phyloP scores from a whole-genome alignment of 2,329 filamentous ascomycete genomes.

The Penicillium hesseltinei region DNA sequence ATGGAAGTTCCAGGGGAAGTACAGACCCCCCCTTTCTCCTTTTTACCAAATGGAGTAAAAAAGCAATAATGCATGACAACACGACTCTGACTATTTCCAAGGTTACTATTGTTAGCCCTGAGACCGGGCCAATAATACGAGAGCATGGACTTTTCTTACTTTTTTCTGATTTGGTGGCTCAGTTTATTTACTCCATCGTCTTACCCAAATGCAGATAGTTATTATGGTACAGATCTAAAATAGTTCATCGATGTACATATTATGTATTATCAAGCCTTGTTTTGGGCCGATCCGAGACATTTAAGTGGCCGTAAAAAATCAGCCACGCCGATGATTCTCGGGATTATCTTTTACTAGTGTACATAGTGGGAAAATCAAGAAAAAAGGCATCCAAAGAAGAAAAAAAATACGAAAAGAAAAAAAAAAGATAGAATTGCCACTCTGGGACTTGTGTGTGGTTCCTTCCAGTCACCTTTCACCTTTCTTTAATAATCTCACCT shows the following conservation, averaged over 20 bases:
- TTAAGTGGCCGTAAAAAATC: constrained; percentile 1
- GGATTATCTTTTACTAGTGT: constrained; percentile 1
- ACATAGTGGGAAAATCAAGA: background rate
- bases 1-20: background rate
- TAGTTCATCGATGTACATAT: no score
- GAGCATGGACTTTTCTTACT: background rate
- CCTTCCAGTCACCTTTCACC: background rate
- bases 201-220: no score
- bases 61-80: constrained; percentile 12
- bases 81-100: constrained; percentile 7
- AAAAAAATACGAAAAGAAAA: background rate
- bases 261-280: background rate
- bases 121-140: constrained; percentile 11
- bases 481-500: background rate
- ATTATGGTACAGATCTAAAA: background rate
- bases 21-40: background rate
- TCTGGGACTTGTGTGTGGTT: background rate
- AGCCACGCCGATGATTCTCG: constrained; percentile 4
- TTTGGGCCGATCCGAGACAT: constrained; percentile 4
- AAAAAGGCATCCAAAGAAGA: background rate
- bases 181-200: background rate
- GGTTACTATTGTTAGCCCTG: constrained; percentile 12
- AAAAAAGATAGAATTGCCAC: background rate
- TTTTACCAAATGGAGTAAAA: constrained; percentile 2
- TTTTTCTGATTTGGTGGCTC: background rate